These are phyloP conservation scores for Cladosporium austrohemisphaericum DNA, from an alignment of 2,329 filamentous ascomycete species.

Conservation along the genomic window DNA sequence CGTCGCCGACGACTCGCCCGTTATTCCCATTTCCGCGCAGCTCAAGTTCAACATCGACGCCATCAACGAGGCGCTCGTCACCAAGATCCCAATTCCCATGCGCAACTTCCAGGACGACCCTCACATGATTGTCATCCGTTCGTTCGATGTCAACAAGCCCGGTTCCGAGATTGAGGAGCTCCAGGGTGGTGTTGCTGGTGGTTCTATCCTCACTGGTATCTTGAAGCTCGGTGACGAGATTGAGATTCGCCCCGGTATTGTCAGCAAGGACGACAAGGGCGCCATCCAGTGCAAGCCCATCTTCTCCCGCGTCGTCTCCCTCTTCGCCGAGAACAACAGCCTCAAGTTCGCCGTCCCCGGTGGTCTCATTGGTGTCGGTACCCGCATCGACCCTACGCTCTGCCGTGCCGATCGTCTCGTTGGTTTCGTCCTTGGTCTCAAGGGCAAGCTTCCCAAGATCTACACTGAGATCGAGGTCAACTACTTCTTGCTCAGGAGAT, in stretches of 20 bases:
- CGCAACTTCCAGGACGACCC: slow-evolving; percentile 89
- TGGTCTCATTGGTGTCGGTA: slow-evolving; percentile 97
- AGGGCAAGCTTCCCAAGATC: slow-evolving; percentile 89
- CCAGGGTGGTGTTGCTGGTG: slow-evolving; percentile 97
- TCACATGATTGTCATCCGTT: slow-evolving; percentile 99
- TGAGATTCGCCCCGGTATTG: slow-evolving; percentile 97
- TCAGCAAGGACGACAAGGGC: slow-evolving; percentile 89
- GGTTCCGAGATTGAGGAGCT: slow-evolving; percentile 97
- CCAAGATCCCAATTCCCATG: slow-evolving; percentile 86
- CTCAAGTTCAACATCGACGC: slow-evolving; percentile 99
- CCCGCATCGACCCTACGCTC: slow-evolving; percentile 92
- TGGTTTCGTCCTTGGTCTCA: slow-evolving; percentile 93
- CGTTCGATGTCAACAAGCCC: slow-evolving; percentile 99
- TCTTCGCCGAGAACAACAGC: slow-evolving; percentile 97
- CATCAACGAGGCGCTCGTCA: slow-evolving; percentile 92
- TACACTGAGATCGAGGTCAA: slow-evolving; percentile 99
- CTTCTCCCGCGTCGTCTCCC: slow-evolving; percentile 87
- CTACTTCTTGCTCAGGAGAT: slow-evolving; percentile 92
- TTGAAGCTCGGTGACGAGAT: slow-evolving; percentile 97
- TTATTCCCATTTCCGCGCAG: slow-evolving; percentile 96
- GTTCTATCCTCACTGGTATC: slow-evolving; percentile 92
- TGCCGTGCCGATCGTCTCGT: slow-evolving; percentile 99
- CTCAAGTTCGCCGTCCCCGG: slow-evolving; percentile 97
- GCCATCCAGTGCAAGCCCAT: slow-evolving; percentile 96
- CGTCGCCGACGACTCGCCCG: slow-evolving; percentile 87